Evolutionary conservation across 1,284 basidiomycete species (phyloP), one percentile per base, ranked within the genome.

Genomic region (Rhodotorula sp.): DNA sequence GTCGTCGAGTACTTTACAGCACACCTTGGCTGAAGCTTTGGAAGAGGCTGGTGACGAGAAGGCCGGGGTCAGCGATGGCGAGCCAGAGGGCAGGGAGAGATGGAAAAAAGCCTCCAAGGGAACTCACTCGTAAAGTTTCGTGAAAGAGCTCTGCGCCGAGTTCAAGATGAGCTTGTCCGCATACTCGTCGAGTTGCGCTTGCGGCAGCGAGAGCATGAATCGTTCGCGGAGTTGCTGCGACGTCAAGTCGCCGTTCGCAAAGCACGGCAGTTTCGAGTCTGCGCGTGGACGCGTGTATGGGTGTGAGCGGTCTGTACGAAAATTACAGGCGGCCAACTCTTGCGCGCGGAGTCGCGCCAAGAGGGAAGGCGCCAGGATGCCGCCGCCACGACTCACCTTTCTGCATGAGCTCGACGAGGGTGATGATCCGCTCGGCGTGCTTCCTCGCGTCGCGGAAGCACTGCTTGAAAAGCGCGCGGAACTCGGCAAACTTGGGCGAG

Each of bases 391-490:
- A 79, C 83, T 73, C 73, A 90, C 91, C 90, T 85, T 92, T 94
- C 82, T 96, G 93, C 95, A 97, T 97, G 60, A 97, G 84, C 80
- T 98, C 95, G 51, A 98, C 93, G 76, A 98, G 86, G 62, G 93
- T 97, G 80, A 97, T 91, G 78, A 99, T 91, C 76, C 95, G 87
- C 82, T 99, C 97, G 71, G 96, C 97, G 78, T 99, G 94, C 82
- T 98, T 99, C 76, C 97, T 84, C 51, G 92, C 92, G 56, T 91
- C 90, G 79, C 96, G 90, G 80, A 99, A 99, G 29, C 94, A 94
- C 79, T 94, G 90, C 74, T 89, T 90, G 84, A 99, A 97, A 65
- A 97, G 84, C 74, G 86, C 85, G 79, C 87, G 90, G 84, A 97
- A 99, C 81, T 97, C 92, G 54, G 86, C 81, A 80, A 91, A 98